A percentile compares a stretch with the other conserved stretches of the same genome.
These are phyloP conservation scores for Arabidopsis thaliana DNA, from an alignment of 345 rosid genomes.

Conservation along the genomic window DNA sequence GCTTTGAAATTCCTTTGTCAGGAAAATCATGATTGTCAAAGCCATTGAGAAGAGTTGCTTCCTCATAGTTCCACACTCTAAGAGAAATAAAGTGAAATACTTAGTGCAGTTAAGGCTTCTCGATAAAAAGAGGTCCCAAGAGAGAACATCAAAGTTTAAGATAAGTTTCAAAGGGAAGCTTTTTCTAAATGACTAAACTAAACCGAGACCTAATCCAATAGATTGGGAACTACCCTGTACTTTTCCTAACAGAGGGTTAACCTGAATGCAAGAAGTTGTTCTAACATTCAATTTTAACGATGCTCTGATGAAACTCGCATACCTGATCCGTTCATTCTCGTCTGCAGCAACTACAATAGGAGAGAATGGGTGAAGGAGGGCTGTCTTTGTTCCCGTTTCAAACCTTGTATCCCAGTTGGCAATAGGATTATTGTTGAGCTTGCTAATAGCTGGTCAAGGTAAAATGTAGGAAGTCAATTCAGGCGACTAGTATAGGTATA, in stretches of 20 bases:
- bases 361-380: conserved; percentile 89
- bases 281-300: conserved; percentile 25
- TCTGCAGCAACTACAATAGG: conserved; percentile 97
- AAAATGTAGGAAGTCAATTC: conserved; percentile 24
- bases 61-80: conserved; percentile 92
- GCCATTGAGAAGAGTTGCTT: conserved; percentile 62
- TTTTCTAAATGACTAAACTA: conserved; percentile 28
- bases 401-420: conserved; percentile 92
- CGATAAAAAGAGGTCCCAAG: conserved; percentile 18
- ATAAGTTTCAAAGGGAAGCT: conserved; percentile 18
- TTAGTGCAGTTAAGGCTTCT: conserved; percentile 37
- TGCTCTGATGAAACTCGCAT: conserved; percentile 37
- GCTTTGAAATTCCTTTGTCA: conserved; percentile 93
- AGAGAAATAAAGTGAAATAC: conserved; percentile 36
- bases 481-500: conserved; percentile 32
- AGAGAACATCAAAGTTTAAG: conserved; percentile 22
- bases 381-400: conserved; percentile 83
- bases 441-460: conserved; percentile 66
- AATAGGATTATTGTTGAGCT: conserved; percentile 74
- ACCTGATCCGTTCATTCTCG: conserved; percentile 93
- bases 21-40: conserved; percentile 91
- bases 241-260: conserved; percentile 20
- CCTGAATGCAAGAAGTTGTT: conserved; percentile 11
- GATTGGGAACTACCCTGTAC: conserved; percentile 10
- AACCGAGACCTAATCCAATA: conserved; percentile 5